These are phyloP conservation scores for Cyclotella distinguenda DNA, from an alignment of 108 stramenopile genomes.

Conservation along the genomic window DNA sequence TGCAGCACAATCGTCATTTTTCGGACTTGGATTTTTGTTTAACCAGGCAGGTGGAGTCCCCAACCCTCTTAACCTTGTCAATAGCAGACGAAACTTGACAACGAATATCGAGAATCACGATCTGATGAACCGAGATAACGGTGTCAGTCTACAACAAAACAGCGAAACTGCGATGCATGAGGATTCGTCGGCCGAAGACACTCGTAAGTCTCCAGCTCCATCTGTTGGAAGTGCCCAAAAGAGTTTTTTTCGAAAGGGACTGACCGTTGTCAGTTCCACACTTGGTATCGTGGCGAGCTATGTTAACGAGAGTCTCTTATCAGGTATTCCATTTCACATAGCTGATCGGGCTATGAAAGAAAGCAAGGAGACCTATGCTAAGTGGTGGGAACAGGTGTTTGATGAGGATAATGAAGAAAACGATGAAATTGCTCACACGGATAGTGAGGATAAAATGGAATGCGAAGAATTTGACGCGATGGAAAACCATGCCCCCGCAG, in stretches of 20 bases:
- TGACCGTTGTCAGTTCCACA: conserved; percentile 38
- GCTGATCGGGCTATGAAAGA: conserved; percentile 50
- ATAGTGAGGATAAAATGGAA: neutral
- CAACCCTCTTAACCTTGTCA: neutral
- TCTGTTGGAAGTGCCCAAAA: conserved; percentile 2
- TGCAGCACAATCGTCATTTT: conserved; percentile 4
- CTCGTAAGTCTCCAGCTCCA: neutral
- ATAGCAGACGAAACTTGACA: neutral
- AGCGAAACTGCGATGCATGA: neutral
- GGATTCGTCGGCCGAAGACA: neutral
- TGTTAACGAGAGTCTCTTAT: conserved; percentile 37
- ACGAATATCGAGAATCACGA: neutral
- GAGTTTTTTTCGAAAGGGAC: conserved; percentile 30
- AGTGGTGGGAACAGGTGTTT: conserved; percentile 48
- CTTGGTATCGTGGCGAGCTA: conserved; percentile 42
- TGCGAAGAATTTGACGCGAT: neutral
- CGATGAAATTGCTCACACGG: neutral
- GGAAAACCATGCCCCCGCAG: neutral
- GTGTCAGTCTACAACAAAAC: neutral
- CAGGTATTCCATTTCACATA: conserved; percentile 48
- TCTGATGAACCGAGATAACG: too few relatives aligned
- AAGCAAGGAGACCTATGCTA: conserved; percentile 41
- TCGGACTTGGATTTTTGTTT: conserved; percentile 1
- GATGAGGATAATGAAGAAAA: conserved; percentile 5
- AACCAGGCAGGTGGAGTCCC: too few relatives aligned